Evolutionary conservation across 805 yeast genomes (phyloP).

Genomic region (Millerago galiae): DNA sequence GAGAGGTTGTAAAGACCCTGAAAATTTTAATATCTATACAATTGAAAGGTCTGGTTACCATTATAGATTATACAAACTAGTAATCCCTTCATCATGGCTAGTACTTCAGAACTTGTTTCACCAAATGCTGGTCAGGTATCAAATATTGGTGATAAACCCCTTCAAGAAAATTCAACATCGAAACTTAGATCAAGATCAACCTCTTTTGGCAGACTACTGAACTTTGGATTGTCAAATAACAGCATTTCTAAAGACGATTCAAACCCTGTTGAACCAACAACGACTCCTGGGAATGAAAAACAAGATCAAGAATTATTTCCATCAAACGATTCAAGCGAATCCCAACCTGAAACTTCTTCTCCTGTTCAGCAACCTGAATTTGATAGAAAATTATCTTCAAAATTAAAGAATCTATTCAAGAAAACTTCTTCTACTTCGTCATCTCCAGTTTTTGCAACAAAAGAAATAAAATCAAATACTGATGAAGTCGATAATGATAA

Average conservation of each 20-base stretch:
- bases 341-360: neutral
- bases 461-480: constrained; percentile 3
- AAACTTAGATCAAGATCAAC: constrained; percentile 26
- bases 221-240: constrained; percentile 25
- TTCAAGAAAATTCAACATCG: neutral
- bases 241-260: neutral
- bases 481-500: constrained; percentile 4
- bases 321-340: neutral
- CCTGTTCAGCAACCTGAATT: neutral
- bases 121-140: neutral
- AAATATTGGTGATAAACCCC: neutral
- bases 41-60: too few relatives aligned
- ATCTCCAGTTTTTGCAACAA: constrained; percentile 14
- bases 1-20: too few relatives aligned
- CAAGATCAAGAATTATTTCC: constrained; percentile 8
- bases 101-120: neutral
- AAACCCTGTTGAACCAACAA: constrained; percentile 3
- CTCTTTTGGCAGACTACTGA: constrained; percentile 34
- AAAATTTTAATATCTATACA: too few relatives aligned
- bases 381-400: constrained; percentile 15
- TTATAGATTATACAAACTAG: too few relatives aligned
- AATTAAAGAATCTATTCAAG: constrained; percentile 20
- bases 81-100: neutral
- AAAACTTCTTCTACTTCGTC: constrained; percentile 11
- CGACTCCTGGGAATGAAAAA: constrained; percentile 8